These are phyloP conservation scores for Rubia tinctorum DNA, from an alignment of 305 asterid genomes.

Conservation along the genomic window DNA sequence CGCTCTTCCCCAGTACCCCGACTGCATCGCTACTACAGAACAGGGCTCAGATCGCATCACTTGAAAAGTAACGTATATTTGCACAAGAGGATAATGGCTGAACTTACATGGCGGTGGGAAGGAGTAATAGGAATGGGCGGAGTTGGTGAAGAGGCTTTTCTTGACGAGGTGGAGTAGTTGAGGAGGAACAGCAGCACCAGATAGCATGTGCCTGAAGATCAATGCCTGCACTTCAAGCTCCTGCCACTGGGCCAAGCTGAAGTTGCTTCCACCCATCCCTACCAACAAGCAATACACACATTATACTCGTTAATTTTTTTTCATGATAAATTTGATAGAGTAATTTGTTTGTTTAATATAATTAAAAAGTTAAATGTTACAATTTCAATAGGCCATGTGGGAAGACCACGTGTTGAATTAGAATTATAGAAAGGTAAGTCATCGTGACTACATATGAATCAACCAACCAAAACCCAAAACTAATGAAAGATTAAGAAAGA, in stretches of 20 bases:
- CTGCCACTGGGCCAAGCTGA: constrained; percentile 86
- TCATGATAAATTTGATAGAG: too few species aligned
- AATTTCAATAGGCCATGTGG: too few species aligned
- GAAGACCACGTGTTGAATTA: too few species aligned
- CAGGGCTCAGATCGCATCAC: background rate
- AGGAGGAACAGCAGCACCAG: constrained; percentile 73
- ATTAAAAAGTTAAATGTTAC: too few species aligned
- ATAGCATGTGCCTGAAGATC: constrained; percentile 74
- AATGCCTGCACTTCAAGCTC: constrained; percentile 86
- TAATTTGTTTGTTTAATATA: too few species aligned
- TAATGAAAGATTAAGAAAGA: too few species aligned
- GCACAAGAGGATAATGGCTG: background rate
- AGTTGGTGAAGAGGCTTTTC: constrained; percentile 52
- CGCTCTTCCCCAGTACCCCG: constrained; percentile 78
- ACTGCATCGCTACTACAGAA: constrained; percentile 48
- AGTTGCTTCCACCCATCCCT: constrained; percentile 62
- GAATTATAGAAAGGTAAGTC: too few species aligned
- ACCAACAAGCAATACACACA: background rate
- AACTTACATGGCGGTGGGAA: constrained; percentile 61
- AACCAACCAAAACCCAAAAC: constrained; percentile 13
- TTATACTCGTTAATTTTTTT: too few species aligned
- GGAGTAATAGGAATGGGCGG: constrained; percentile 37
- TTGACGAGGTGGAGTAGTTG: constrained; percentile 68
- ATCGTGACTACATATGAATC: background rate
- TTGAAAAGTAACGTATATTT: background rate